These are phyloP conservation scores for Pseudocercospora crystallina DNA, from an alignment of 2,329 filamentous ascomycete species.

Conservation along the genomic window DNA sequence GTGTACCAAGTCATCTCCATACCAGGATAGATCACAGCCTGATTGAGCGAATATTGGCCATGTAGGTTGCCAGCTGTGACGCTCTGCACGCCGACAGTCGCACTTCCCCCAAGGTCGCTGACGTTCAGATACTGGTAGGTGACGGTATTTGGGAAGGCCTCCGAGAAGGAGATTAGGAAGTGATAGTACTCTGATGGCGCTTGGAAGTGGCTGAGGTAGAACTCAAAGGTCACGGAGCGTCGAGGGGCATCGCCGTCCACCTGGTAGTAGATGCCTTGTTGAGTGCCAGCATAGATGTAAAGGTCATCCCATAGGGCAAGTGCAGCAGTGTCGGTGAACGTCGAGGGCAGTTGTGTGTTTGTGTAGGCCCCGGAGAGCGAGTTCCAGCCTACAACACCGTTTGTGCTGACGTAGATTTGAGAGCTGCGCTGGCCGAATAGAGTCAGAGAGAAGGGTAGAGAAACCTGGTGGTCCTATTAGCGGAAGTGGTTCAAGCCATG, in stretches of 20 bases:
- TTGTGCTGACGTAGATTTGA: background rate
- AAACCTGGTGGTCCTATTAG: background rate
- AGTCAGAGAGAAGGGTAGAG: background rate
- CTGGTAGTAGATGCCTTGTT: constrained; percentile 27
- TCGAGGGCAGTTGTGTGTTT: constrained; percentile 6
- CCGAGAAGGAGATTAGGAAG: constrained; percentile 15
- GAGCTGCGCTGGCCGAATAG: background rate
- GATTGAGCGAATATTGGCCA: constrained; percentile 13
- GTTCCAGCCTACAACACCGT: constrained; percentile 2
- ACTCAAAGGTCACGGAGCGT: constrained; percentile 20
- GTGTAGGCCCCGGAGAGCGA: background rate
- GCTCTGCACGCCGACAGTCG: constrained; percentile 17
- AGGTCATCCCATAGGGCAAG: constrained; percentile 25
- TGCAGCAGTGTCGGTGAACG: constrained; percentile 11
- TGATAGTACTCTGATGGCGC: constrained; percentile 20
- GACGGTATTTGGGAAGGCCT: constrained; percentile 6
- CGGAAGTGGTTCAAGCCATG: too few species aligned
- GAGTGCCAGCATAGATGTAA: constrained; percentile 17
- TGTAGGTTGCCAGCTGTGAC: constrained; percentile 4
- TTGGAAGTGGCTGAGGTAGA: constrained; percentile 13
- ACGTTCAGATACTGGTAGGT: constrained; percentile 19
- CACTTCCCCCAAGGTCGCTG: constrained; percentile 8
- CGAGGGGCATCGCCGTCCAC: constrained; percentile 9
- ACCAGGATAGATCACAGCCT: constrained; percentile 12
- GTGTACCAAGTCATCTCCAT: background rate